Percentiles rank a stretch among this genome's conserved stretches.
These are phyloP conservation scores for Malassezia brasiliensis DNA, from an alignment of 1,284 basidiomycete species.

Conservation along the genomic window DNA sequence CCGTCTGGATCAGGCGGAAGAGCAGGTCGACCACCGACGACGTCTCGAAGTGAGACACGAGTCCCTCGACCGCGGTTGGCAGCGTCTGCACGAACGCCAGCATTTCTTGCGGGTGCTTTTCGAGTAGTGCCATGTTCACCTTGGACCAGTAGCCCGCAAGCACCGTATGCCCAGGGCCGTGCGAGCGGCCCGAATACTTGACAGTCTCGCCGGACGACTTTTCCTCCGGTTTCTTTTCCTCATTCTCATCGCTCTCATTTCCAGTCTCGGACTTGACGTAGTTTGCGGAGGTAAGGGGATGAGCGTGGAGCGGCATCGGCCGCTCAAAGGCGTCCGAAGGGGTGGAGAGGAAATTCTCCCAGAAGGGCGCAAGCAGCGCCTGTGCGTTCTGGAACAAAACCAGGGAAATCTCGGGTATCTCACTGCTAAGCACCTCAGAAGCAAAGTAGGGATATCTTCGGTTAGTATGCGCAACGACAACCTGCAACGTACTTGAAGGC, in stretches of 20 bases:
- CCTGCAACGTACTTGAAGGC: slow-evolving; percentile 36
- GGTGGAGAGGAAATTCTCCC: slow-evolving; percentile 68
- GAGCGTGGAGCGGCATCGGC: slow-evolving; percentile 38
- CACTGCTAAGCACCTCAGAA: slow-evolving; percentile 89
- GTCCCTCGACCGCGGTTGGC: slow-evolving; percentile 69
- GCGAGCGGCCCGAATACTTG: slow-evolving; percentile 21
- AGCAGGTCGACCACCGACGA: slow-evolving; percentile 86
- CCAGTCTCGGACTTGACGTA: not conserved
- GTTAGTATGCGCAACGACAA: not conserved
- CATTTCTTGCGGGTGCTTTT: slow-evolving; percentile 87
- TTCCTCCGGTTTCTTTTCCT: not conserved
- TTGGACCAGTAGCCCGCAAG: slow-evolving; percentile 60
- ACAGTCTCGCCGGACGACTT: not conserved
- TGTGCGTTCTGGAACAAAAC: slow-evolving; percentile 67
- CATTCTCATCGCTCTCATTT: not conserved
- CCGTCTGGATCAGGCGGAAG: slow-evolving; percentile 80
- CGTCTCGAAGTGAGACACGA: slow-evolving; percentile 76
- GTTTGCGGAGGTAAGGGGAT: slow-evolving; percentile 31
- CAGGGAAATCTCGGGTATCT: slow-evolving; percentile 87
- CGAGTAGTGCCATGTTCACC: slow-evolving; percentile 75
- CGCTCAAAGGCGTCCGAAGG: slow-evolving; percentile 13
- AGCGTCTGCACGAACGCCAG: slow-evolving; percentile 77
- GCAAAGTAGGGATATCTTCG: slow-evolving; percentile 72
- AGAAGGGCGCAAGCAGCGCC: slow-evolving; percentile 58
- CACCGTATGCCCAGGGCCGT: slow-evolving; percentile 51